These are phyloP conservation scores for Evansstolkia leycettana DNA, from an alignment of 495 filamentous ascomycete genomes.

Conservation along the genomic window DNA sequence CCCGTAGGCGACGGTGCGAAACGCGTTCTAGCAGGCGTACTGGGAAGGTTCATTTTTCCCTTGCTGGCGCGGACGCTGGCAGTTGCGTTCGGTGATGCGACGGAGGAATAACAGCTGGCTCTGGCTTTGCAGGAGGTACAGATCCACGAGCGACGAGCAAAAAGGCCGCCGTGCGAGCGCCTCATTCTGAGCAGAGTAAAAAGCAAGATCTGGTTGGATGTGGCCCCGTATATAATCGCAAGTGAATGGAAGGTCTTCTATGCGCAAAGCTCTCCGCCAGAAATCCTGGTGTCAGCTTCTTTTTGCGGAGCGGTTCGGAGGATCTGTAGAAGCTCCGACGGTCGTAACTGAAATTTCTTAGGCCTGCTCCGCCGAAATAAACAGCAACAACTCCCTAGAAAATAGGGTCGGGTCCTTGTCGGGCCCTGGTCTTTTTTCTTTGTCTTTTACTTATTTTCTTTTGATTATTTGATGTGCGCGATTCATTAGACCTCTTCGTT, in stretches of 20 bases:
- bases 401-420: no score
- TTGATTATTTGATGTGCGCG: no score
- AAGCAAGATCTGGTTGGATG: no score
- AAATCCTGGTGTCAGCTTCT: no score
- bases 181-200: constrained; percentile 13
- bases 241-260: no score
- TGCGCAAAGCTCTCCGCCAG: no score
- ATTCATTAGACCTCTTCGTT: not conserved
- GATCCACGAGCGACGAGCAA: constrained; percentile 28
- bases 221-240: no score
- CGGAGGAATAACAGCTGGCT: constrained; percentile 17
- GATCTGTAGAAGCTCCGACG: not conserved
- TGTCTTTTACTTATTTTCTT: no score
- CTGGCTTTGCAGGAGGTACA: constrained; percentile 27
- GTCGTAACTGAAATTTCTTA: constrained; percentile 1
- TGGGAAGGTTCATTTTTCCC: constrained; percentile 33
- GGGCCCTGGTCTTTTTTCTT: constrained; percentile 3
- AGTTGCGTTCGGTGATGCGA: constrained; percentile 7
- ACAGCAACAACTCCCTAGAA: no score
- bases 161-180: constrained; percentile 11
- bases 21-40: constrained; percentile 67
- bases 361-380: not conserved
- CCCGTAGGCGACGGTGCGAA: constrained; percentile 96
- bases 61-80: constrained; percentile 13
- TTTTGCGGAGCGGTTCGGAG: not conserved